These are phyloP conservation scores for Russula sp. DNA, from an alignment of 768 basidiomycete genomes.

Conservation along the genomic window DNA sequence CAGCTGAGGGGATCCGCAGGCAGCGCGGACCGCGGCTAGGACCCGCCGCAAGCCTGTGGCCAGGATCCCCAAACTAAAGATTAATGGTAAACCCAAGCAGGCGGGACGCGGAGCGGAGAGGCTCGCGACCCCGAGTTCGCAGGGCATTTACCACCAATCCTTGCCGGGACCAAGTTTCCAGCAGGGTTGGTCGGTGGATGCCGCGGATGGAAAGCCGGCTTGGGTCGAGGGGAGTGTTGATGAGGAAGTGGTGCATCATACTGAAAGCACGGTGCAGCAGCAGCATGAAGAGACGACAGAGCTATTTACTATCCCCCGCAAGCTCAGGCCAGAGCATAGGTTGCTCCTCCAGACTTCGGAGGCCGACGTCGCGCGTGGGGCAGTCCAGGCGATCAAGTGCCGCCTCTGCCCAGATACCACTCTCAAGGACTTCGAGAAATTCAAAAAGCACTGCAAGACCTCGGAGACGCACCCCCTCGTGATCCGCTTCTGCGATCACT, in stretches of 20 bases:
- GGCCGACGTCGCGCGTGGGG: background rate
- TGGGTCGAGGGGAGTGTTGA: conserved; percentile 11
- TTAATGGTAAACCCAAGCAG: background rate
- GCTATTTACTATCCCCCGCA: background rate
- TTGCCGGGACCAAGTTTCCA: conserved; percentile 3
- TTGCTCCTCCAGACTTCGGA: background rate
- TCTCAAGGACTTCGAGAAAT: background rate
- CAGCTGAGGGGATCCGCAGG: background rate
- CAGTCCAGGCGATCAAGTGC: background rate
- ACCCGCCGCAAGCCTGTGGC: background rate
- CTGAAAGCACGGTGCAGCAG: background rate
- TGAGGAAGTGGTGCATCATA: background rate
- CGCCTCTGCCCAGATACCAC: background rate
- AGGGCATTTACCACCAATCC: conserved; percentile 2
- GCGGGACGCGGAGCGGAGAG: conserved; percentile 16
- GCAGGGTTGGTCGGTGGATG: background rate
- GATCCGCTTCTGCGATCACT: background rate
- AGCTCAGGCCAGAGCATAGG: background rate
- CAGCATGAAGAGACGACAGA: background rate
- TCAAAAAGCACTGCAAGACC: background rate
- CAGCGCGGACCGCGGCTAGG: background rate
- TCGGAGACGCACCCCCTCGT: background rate
- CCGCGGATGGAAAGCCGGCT: background rate
- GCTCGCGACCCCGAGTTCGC: conserved; percentile 8
- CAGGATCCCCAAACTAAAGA: background rate